Base-by-base conservation (phyloP, 1,284 basidiomycete genomes). In the Laetiporus sulphureus region DNA sequence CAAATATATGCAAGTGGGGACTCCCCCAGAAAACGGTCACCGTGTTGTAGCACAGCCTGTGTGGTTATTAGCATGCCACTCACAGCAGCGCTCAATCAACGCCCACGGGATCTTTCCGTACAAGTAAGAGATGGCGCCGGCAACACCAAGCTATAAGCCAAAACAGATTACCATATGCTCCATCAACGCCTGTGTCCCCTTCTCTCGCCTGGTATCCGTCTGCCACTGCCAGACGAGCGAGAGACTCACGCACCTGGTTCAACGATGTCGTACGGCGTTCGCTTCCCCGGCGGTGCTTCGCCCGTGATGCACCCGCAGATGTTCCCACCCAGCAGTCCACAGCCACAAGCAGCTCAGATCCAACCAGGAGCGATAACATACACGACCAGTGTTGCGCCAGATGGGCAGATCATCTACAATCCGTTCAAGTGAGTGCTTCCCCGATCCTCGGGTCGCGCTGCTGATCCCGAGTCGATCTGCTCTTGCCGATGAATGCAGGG, bases 341-440 rank as follows among this genome's bases (percentile, higher is more conserved):
- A 46, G 38, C 47, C 51, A 37, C 48, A 53, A 41, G 51, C 44
- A 25, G 40, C 41, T 5, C 63, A 63, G 50, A 73, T 75, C 44
- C 59, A 62, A 35, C 72, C 80, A 29, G 82, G 82, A 20, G 64
- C 79, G 31, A 70, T 80, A 54, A 84, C 79, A 15, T 87, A 84
- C 49, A 82, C 81, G 1, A 83, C 80, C 6, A 69, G 74, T 2
- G 69, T 66, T 1, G 69, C 67, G 3, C 62, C 71, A 24, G 77
- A 84, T 64, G 83, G 83, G 7, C 66, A 70, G 51, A 47, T 75
- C 25, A 56, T 70, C 36, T 87, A 85, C 57, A 79, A 83, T 54
- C 71, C 77, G 4, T 87, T 84, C 73, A 84, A 67, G 83, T 83
- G 54, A 52, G 77, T 56, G 36, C 22, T 18, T 30, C 32, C 32